Percentiles rank a stretch among this genome's conserved stretches.
Evolutionary conservation across 306 rosid species (phyloP).

Genomic region (Herpetospermum pedunculosum): DNA sequence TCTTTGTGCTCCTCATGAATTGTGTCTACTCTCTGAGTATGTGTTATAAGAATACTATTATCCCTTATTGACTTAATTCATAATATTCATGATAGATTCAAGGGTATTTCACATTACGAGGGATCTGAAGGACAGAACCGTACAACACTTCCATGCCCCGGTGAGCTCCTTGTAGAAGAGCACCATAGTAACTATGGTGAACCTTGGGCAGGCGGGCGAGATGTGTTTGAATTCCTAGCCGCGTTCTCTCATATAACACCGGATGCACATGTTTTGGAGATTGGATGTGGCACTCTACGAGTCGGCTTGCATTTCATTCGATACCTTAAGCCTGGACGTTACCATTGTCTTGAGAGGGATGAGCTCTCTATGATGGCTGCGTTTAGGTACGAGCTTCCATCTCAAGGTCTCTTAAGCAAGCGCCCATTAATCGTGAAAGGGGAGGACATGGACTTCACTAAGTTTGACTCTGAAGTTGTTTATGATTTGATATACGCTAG

Average conservation of each 20-base stretch:
- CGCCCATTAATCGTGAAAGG: constrained; percentile 77
- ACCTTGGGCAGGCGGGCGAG: constrained; percentile 97
- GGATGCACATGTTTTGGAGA: constrained; percentile 52
- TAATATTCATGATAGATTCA: constrained; percentile 29
- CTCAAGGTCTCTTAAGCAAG: constrained; percentile 74
- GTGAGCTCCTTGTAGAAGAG: constrained; percentile 81
- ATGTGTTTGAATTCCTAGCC: constrained; percentile 77
- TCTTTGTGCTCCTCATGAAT: background rate
- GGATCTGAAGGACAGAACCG: constrained; percentile 45
- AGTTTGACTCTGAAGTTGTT: constrained; percentile 34
- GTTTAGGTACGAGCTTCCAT: constrained; percentile 82
- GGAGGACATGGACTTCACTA: constrained; percentile 65
- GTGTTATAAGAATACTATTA: background rate
- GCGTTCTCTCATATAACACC: constrained; percentile 47
- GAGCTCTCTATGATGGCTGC: constrained; percentile 89
- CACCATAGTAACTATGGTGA: constrained; percentile 95
- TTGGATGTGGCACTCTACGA: constrained; percentile 92
- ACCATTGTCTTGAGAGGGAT: constrained; percentile 77
- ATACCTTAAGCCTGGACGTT: constrained; percentile 54
- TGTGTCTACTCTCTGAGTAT: background rate
- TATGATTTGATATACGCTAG: constrained; percentile 85
- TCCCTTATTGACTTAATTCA: background rate
- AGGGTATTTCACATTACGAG: constrained; percentile 86
- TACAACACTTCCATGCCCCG: constrained; percentile 81
- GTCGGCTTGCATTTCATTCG: constrained; percentile 87